Base-by-base conservation (phyloP, 2,329 filamentous ascomycete species). In the Aspergillus oerlinghausenensis region DNA sequence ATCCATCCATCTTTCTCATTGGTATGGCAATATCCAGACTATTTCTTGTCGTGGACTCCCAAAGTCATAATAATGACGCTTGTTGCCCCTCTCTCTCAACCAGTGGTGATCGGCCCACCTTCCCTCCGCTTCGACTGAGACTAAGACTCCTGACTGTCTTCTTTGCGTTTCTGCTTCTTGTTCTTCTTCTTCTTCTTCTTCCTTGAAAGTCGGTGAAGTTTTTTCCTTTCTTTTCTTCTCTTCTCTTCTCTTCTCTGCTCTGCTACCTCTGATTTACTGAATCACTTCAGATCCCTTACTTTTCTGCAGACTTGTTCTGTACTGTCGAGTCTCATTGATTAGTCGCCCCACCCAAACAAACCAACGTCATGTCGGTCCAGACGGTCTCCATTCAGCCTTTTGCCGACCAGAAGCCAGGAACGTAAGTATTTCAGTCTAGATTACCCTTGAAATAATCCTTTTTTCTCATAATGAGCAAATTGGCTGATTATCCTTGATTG, bases 401-500 rank as follows among this genome's bases (percentile, higher is more conserved):
- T 78, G 83, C 88, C 63, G 94, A 97, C 84, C 94, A 99, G 84
- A 99, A 99, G 84, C 92, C 93, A 63, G 93, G 93, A 84, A 97
- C 93, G 93, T 97, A 86, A 78, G 93, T 92, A 32, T 38, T 55
- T 35, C 45, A 35, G 42, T 51, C 50, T 51, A 49, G 45, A 49
- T 19, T 45, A 51, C 49, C 29, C 43, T 23, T 21, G 40, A 52
- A 38, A 49, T 66, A 64, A 63, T 60, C 60, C 60, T 60, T 23
- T 62, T 64, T 40, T 23, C 28, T 38, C 32, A 17, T 47, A 32
- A 42, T 52, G 23, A 26, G 50, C 60, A 28, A 14, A 29, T 7
- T 28, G 17, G 17, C 19, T 48, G 4, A 11, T 38, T 52, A 35
- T 40, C 48, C n/a, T 40, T 17, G 19, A 49, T 49, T 60, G 56